Evolutionary conservation across 1,139 yeast genomes (phyloP).

Genomic region (Pichia cactophila): DNA sequence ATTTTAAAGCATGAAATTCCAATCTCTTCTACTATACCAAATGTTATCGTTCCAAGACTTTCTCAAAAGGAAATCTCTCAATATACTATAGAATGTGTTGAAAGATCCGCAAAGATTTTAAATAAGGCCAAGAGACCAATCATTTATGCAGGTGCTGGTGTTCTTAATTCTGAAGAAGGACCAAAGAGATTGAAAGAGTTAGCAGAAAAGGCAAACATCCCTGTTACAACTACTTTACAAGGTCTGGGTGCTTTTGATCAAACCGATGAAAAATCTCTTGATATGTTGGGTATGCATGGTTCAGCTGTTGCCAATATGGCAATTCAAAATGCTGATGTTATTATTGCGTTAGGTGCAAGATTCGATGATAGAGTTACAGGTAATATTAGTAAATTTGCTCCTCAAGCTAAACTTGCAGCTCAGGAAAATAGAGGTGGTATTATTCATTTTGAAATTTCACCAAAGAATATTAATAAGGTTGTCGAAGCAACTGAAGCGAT

Average conservation of each 20-base stretch:
- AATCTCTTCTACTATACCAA: conserved; percentile 74
- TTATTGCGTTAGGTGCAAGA: conserved; percentile 92
- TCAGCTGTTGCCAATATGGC: conserved; percentile 91
- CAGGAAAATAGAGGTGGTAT: conserved; percentile 89
- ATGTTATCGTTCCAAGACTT: conserved; percentile 64
- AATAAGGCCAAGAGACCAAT: conserved; percentile 83
- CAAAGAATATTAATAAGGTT: conserved; percentile 95
- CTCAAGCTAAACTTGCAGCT: conserved; percentile 86
- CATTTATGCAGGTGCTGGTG: conserved; percentile 88
- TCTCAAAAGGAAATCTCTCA: conserved; percentile 69
- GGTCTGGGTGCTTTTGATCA: conserved; percentile 94
- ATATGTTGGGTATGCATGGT: conserved; percentile 99
- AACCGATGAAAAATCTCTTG: conserved; percentile 80
- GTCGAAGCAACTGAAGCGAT: conserved; percentile 95
- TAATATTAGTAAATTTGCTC: conserved; percentile 81
- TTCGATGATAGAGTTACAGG: conserved; percentile 98
- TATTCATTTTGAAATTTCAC: conserved; percentile 89
- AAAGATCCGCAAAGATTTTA: conserved; percentile 68
- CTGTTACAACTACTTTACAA: conserved; percentile 92
- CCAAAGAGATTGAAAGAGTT: conserved; percentile 73
- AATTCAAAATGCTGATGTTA: conserved; percentile 86
- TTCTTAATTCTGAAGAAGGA: conserved; percentile 73
- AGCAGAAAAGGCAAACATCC: conserved; percentile 84
- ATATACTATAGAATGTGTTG: conserved; percentile 67
- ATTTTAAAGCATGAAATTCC: conserved; percentile 84